Conservation (phyloP, 768 basidiomycete species). For the Mycena alexandri region DNA sequence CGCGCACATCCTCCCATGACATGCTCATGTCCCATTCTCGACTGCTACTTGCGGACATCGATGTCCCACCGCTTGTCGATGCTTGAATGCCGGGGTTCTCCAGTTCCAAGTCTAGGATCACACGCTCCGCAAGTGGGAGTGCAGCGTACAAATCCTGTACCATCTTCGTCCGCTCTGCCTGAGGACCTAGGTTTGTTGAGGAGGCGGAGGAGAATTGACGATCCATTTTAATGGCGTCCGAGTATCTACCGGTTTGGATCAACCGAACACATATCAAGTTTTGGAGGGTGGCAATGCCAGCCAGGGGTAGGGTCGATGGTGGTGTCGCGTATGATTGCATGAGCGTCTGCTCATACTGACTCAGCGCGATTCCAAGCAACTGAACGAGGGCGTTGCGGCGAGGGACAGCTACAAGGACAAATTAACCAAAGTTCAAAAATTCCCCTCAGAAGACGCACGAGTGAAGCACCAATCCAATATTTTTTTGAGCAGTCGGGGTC, state of each 20-base stretch:
- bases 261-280: conserved; percentile 86
- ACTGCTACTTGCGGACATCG: conserved; percentile 23
- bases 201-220: conserved; percentile 66
- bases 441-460: conserved; percentile 62
- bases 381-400: conserved; percentile 68
- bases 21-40: conserved; percentile 41
- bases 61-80: conserved; percentile 10
- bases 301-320: conserved; percentile 58
- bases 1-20: conserved; percentile 69
- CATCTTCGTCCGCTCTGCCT: conserved; percentile 69
- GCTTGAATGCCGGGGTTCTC: conserved; percentile 46
- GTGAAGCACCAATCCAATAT: conserved; percentile 77
- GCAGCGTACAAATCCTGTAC: conserved; percentile 77
- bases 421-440: not conserved
- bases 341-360: conserved; percentile 70
- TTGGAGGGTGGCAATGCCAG: conserved; percentile 71
- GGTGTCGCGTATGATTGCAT: conserved; percentile 72
- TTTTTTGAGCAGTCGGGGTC: conserved; percentile 67
- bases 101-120: conserved; percentile 71
- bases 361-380: conserved; percentile 75
- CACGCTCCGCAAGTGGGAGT: conserved; percentile 73
- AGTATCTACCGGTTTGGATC: conserved; percentile 76
- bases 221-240: conserved; percentile 83
- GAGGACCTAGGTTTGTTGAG: conserved; percentile 51
- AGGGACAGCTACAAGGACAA: conserved; percentile 48